Conservation (phyloP, 352 stramenopile genomes). For the Phytophthora tubulina region DNA sequence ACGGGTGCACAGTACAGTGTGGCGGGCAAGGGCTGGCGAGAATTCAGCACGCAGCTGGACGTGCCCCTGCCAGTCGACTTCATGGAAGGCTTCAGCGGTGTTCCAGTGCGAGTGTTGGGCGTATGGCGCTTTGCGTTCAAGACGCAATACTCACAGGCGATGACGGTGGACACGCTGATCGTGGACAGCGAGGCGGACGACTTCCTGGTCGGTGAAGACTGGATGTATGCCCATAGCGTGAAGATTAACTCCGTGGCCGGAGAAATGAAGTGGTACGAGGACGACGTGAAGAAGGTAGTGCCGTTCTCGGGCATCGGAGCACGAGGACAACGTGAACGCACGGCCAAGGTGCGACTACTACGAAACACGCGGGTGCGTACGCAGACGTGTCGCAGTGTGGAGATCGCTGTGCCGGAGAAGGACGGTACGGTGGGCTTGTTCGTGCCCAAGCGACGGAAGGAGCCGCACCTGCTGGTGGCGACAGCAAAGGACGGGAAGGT, state of each 20-base stretch:
- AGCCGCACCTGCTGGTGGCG: slow-evolving; percentile 1
- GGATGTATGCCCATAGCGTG: not conserved
- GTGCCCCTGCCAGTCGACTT: not conserved
- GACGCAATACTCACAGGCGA: slow-evolving; percentile 6
- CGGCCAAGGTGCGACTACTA: not conserved
- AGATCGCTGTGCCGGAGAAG: slow-evolving; percentile 1
- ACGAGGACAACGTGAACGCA: not conserved
- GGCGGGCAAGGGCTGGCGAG: not conserved
- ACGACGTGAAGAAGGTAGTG: not conserved
- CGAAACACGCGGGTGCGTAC: not conserved
- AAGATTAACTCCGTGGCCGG: slow-evolving; percentile 15
- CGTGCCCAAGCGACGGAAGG: not conserved
- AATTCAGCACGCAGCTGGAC: not conserved
- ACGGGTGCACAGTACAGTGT: slow-evolving; percentile 6
- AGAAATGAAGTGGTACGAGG: slow-evolving; percentile 17
- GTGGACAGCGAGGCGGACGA: not conserved
- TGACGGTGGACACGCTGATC: slow-evolving; percentile 5
- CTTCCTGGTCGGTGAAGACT: slow-evolving; percentile 8
- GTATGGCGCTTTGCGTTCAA: not conserved
- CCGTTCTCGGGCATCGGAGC: not conserved
- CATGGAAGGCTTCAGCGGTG: slow-evolving; percentile 7
- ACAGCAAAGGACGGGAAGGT: not conserved
- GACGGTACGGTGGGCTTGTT: slow-evolving; percentile 1
- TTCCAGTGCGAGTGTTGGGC: not conserved
- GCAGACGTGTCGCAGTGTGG: not conserved